Conservation (phyloP, 148 eudicot species). For the Bassia scoparia region DNA sequence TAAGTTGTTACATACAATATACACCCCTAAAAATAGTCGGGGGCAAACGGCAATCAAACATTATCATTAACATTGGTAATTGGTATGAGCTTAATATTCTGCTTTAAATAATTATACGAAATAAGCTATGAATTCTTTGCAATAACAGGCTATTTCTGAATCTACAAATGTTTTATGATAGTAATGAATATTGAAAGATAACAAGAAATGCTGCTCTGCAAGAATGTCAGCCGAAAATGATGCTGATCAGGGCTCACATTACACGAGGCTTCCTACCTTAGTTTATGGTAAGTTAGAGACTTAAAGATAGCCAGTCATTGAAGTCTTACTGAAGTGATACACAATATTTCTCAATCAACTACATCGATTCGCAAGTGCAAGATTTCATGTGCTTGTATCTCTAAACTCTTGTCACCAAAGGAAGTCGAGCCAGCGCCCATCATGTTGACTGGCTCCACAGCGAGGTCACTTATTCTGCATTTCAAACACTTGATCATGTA, state of each 20-base stretch:
- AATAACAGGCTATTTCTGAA: not conserved
- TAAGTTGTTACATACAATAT: no score
- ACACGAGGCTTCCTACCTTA: not conserved
- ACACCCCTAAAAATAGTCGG: no score
- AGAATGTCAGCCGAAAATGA: not conserved
- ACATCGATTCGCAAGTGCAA: conserved; percentile 44
- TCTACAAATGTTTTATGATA: not conserved
- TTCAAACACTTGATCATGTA: conserved; percentile 16
- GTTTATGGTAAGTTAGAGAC: not conserved
- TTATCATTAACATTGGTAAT: no score
- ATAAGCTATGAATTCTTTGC: not conserved
- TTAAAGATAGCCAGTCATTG: not conserved
- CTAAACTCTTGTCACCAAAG: conserved; percentile 50
- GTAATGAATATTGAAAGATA: not conserved
- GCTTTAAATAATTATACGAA: not conserved
- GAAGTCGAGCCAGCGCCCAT: conserved; percentile 73
- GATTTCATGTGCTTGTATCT: conserved; percentile 64
- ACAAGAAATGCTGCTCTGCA: not conserved
- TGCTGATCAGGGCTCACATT: not conserved
- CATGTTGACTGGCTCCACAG: conserved; percentile 48
- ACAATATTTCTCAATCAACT: conserved; percentile 40
- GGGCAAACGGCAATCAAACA: no score
- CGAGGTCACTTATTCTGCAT: conserved; percentile 62
- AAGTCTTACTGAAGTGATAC: conserved; percentile 36
- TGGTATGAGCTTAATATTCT: no score